A percentile compares a stretch with the other conserved stretches of the same genome.
Conservation (phyloP, 2,329 filamentous ascomycete genomes). For the Cercospora sp. region DNA sequence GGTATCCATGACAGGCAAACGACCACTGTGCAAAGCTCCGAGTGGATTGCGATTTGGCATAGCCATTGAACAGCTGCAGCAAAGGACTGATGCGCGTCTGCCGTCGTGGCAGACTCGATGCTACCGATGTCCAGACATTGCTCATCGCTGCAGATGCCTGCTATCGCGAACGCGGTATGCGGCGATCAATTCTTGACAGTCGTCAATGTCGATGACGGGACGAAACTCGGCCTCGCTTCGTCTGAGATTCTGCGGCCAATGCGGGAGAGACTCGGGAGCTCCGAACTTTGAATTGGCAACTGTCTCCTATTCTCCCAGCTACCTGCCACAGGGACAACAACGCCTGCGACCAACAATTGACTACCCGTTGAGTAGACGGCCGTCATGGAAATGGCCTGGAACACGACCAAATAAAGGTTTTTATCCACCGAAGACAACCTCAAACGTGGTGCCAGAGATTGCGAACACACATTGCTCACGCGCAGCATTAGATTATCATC, state of each 20-base stretch:
- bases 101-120: slow-evolving; percentile 28
- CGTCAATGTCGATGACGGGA: slow-evolving; percentile 1
- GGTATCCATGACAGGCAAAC: neutral
- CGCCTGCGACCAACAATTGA: too few relatives aligned
- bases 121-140: slow-evolving; percentile 39
- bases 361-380: neutral
- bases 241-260: neutral
- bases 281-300: neutral
- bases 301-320: neutral
- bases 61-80: slow-evolving; percentile 35
- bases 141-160: slow-evolving; percentile 31
- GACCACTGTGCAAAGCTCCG: slow-evolving; percentile 14
- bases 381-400: neutral
- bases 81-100: slow-evolving; percentile 28
- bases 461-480: neutral
- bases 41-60: slow-evolving; percentile 26
- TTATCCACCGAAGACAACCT: too few relatives aligned
- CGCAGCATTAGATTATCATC: neutral
- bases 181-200: neutral
- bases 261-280: neutral
- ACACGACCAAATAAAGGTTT: neutral
- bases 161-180: neutral
- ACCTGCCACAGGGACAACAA: too few relatives aligned
- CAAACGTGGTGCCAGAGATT: too few relatives aligned
- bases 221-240: slow-evolving; percentile 1